phyloP scores from a whole-genome alignment of 768 basidiomycete species.

The Steccherinum ochraceum region DNA sequence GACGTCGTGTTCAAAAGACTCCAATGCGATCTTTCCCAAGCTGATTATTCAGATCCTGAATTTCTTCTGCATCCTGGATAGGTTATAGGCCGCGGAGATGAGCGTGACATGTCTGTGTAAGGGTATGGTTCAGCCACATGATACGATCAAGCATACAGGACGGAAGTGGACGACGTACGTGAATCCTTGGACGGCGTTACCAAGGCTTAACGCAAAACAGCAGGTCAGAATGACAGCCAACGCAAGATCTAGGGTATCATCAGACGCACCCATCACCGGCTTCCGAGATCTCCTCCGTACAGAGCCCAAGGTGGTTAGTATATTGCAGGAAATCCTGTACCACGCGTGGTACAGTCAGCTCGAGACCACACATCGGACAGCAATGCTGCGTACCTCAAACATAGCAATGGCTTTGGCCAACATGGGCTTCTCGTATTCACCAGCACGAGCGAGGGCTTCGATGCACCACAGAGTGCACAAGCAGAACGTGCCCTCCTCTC shows the following conservation, averaged over 20 bases:
- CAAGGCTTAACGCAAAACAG: constrained; percentile 41
- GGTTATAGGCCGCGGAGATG: constrained; percentile 79
- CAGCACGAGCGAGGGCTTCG: constrained; percentile 86
- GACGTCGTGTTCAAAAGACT: too few relatives aligned
- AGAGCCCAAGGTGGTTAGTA: constrained; percentile 82
- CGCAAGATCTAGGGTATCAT: constrained; percentile 8
- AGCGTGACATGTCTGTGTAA: constrained; percentile 66
- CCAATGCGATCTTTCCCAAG: too few relatives aligned
- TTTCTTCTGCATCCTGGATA: constrained; percentile 52
- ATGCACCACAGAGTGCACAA: constrained; percentile 84
- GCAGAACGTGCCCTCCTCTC: constrained; percentile 93
- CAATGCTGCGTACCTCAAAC: constrained; percentile 63
- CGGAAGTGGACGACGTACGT: constrained; percentile 40
- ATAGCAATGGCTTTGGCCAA: constrained; percentile 69
- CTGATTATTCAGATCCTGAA: constrained; percentile 19
- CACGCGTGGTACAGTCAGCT: not conserved
- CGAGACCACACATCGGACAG: not conserved
- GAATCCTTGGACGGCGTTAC: constrained; percentile 87
- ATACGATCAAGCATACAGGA: not conserved
- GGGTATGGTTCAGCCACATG: too few relatives aligned
- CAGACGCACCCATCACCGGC: constrained; percentile 80
- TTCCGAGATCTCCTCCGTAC: constrained; percentile 80
- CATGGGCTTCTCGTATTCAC: constrained; percentile 64
- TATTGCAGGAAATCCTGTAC: constrained; percentile 70
- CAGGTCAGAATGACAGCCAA: constrained; percentile 2